Base-by-base conservation (phyloP, 352 stramenopile genomes). In the Phytophthora idaei region DNA sequence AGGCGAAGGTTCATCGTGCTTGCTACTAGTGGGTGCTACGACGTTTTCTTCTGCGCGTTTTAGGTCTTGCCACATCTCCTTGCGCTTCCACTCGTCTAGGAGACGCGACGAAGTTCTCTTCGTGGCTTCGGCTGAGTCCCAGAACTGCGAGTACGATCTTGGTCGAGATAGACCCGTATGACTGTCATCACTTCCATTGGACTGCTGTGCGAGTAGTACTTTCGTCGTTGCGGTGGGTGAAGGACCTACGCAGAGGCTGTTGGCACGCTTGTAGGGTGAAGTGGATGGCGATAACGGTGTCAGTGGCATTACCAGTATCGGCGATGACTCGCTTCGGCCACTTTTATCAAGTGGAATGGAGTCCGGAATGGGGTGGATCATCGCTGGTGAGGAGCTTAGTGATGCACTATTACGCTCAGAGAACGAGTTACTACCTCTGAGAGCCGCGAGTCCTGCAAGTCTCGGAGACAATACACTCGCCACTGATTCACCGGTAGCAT, bases 21-120 rank as follows among this genome's bases (percentile, higher is more conserved):
- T 63, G 58, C 21, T 62, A 61, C 25, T 57, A 47, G 0, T 62
- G 31, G 68, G 59, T n/a, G 57, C 25, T 15, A 69, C 57, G 0
- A 90, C 56, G n/a, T 69, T 77, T 37, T 87, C 83, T 54, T 91
- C 83, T 1, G 81, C 83, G 29, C 77, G 73, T 54, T 91, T 91
- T 37, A 90, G 77, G 51, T 90, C 79, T 71, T 87, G 75, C 83
- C 83, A 91, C 57, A 91, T 87, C 47, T 91, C 81, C 56, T 90
- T 89, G 14, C 83, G 79, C 63, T 91, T 91, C 71, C 69, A 78
- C 46, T 91, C 83, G 47, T 91, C 83, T 17, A 91, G 69, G 31
- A 89, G 62, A 15, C 83, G 79, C 10, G 78, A 90, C 1, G 69
- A 82, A 8, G 61, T 67, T 51, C 69, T 77, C 61, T 73, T 76